Percentiles rank a stretch among this genome's conserved stretches.
Evolutionary conservation across 2,329 filamentous ascomycete genomes (phyloP).

Genomic region (Microdochium bolleyi): DNA sequence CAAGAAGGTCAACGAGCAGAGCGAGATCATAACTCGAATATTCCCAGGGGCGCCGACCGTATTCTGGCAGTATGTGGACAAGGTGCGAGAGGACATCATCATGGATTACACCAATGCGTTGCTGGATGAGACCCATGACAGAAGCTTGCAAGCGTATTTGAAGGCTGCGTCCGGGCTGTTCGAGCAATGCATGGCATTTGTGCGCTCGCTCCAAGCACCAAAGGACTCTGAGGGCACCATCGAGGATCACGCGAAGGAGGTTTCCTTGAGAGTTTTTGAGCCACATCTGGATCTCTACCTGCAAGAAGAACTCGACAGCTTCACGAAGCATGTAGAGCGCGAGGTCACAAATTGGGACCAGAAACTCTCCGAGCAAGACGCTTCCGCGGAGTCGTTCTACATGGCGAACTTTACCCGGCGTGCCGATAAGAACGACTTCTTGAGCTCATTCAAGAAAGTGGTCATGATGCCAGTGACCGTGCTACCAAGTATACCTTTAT

Average conservation of each 20-base stretch:
- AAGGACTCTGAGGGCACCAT: slow-evolving; percentile 54
- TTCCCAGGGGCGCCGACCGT: slow-evolving; percentile 68
- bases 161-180: slow-evolving; percentile 83
- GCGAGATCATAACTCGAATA: slow-evolving; percentile 69
- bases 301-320: slow-evolving; percentile 82
- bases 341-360: slow-evolving; percentile 86
- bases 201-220: slow-evolving; percentile 61
- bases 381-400: slow-evolving; percentile 83
- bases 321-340: slow-evolving; percentile 65
- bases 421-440: slow-evolving; percentile 91
- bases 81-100: slow-evolving; percentile 75
- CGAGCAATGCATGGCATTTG: slow-evolving; percentile 75
- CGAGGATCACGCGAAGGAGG: slow-evolving; percentile 54
- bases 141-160: slow-evolving; percentile 69
- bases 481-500: slow-evolving; percentile 59
- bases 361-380: slow-evolving; percentile 84
- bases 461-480: slow-evolving; percentile 98
- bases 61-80: slow-evolving; percentile 71
- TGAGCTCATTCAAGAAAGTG: slow-evolving; percentile 96
- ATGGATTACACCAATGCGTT: slow-evolving; percentile 79
- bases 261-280: slow-evolving; percentile 72
- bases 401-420: slow-evolving; percentile 94
- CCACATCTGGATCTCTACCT: slow-evolving; percentile 91
- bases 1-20: slow-evolving; percentile 73
- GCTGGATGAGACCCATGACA: slow-evolving; percentile 78